Percentiles rank a stretch among this genome's conserved stretches.
phyloP scores from a whole-genome alignment of 164 flowering plant genomes.

The Akebia trifoliata region DNA sequence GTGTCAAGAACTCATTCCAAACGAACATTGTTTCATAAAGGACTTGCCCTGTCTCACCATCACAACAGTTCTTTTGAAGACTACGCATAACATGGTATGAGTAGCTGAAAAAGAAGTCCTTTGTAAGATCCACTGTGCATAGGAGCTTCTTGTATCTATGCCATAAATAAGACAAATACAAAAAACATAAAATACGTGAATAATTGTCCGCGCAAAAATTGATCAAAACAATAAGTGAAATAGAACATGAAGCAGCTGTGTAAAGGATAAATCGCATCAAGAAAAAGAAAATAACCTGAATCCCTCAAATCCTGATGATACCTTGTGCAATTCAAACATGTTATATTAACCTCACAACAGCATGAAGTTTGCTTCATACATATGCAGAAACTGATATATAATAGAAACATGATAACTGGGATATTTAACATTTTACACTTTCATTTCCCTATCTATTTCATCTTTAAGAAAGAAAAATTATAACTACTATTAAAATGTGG shows the following conservation, averaged over 20 bases:
- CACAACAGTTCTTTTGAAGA: slow-evolving; percentile 77
- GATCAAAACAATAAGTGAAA: background rate
- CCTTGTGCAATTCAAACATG: slow-evolving; percentile 42
- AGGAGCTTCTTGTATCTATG: slow-evolving; percentile 96
- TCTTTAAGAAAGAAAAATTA: slow-evolving; percentile 2
- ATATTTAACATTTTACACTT: background rate
- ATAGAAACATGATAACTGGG: background rate
- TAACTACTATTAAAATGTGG: slow-evolving; percentile 6
- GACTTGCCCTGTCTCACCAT: slow-evolving; percentile 39
- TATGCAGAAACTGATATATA: slow-evolving; percentile 21
- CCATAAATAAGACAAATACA: slow-evolving; percentile 25
- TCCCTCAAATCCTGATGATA: slow-evolving; percentile 25
- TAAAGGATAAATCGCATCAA: background rate
- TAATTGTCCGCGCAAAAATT: slow-evolving; percentile 5
- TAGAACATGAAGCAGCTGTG: background rate
- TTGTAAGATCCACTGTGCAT: slow-evolving; percentile 86
- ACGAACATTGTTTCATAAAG: slow-evolving; percentile 91
- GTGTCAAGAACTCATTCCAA: slow-evolving; percentile 86
- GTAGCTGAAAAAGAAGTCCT: slow-evolving; percentile 99
- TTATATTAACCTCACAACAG: slow-evolving; percentile 43
- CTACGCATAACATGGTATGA: slow-evolving; percentile 90
- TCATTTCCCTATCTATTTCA: slow-evolving; percentile 4
- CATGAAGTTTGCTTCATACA: slow-evolving; percentile 46
- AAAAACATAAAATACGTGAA: slow-evolving; percentile 23
- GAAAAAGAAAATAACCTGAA: slow-evolving; percentile 9